phyloP scores from a whole-genome alignment of 2,329 filamentous ascomycete genomes.

The Fusarium sp. region DNA sequence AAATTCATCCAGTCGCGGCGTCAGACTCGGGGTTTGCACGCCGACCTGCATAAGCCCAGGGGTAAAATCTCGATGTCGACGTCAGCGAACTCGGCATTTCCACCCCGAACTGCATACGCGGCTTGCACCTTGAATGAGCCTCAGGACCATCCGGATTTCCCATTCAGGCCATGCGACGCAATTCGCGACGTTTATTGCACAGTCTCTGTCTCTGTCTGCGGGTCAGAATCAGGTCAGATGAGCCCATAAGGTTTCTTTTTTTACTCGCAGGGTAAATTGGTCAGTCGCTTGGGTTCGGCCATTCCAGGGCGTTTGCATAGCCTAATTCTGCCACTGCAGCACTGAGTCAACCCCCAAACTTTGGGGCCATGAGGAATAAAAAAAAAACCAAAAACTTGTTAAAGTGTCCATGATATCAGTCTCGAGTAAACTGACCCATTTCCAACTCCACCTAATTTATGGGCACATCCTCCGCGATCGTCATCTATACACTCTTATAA shows the following conservation, averaged over 20 bases:
- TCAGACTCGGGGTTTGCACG: background rate
- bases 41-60: slow-evolving; percentile 22
- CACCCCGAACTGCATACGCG: slow-evolving; percentile 8
- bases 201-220: slow-evolving; percentile 5
- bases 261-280: slow-evolving; percentile 2
- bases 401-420: slow-evolving; percentile 31
- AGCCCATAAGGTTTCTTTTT: background rate
- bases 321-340: slow-evolving; percentile 12
- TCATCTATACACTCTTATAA: slow-evolving; percentile 26
- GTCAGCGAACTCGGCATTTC: background rate
- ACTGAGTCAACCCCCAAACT: slow-evolving; percentile 18
- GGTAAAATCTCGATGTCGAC: slow-evolving; percentile 9
- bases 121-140: slow-evolving; percentile 11
- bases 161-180: slow-evolving; percentile 18
- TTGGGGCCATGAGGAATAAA: background rate
- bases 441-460: slow-evolving; percentile 31
- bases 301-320: slow-evolving; percentile 12
- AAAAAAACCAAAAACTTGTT: slow-evolving; percentile 23
- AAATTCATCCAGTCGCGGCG: background rate
- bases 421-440: slow-evolving; percentile 15
- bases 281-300: background rate
- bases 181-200: slow-evolving; percentile 22
- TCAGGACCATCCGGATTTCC: slow-evolving; percentile 29
- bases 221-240: slow-evolving; percentile 16
- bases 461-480: slow-evolving; percentile 30